Base-by-base conservation (phyloP, 176 grass and related monocot genomes). In the Aechmea fasciata region DNA sequence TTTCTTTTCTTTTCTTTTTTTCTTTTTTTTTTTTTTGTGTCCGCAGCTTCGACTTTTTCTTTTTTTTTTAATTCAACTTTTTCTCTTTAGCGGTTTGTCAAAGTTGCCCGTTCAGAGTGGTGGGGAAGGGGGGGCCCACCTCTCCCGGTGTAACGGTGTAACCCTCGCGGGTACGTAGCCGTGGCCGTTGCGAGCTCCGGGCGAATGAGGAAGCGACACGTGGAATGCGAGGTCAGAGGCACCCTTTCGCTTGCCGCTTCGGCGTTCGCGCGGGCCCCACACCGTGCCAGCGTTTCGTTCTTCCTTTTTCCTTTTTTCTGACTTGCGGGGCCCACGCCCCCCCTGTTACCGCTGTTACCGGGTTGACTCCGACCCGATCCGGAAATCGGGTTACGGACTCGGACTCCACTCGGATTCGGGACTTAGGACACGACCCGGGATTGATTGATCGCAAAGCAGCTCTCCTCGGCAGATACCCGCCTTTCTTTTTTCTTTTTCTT, bases 181-280 rank as follows among this genome's bases (percentile, higher is more conserved):
- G 33, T 67, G 48, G 75, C 82, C 83, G 64, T 83, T 80, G 79
- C 0, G 11, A 50, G 11, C 1, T 0, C 1, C 13, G 5, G 7
- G 19, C 77, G 4, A 79, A 64, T 73, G 8, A 50, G 0, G 1
- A 0, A 13, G 7, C 51, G 72, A 81, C 80, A 79, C 83, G 80
- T 65, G 19, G 33, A 11, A 2, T 2, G 1, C 11, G 52, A 66
- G 14, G 8, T 2, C 19, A 57, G 11, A 9, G 48, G 18, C 47
- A 54, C 48, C 28, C 54, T 64, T 13, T 49, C 17, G 63, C 55
- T 79, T 67, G 50, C 49, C 33, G 63, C 13, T 20, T 53, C 20
- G 9, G 24, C 64, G 69, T 63, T 69, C 33, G 67, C 12, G 19
- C 6, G 66, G 75, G 69, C 61, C 66, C 75, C 54, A n/a, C 52